Evolutionary conservation across 1,284 basidiomycete species (phyloP).

Genomic region (Ganoderma multipileum): DNA sequence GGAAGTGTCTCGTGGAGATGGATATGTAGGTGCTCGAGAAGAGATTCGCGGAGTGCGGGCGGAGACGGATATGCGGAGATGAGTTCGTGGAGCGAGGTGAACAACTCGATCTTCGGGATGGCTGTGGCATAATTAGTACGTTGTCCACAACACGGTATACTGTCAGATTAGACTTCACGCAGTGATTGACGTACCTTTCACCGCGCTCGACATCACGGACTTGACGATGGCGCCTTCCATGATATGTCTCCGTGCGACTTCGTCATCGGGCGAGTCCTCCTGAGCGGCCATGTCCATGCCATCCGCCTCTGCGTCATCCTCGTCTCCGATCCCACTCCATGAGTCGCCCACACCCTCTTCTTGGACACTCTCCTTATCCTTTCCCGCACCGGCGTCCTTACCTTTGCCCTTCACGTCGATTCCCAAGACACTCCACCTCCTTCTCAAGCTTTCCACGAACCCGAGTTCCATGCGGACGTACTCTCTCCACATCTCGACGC

Average conservation of each 20-base stretch:
- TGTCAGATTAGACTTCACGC: constrained; percentile 7
- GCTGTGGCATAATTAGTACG: constrained; percentile 47
- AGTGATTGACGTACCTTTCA: constrained; percentile 56
- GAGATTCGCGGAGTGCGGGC: constrained; percentile 48
- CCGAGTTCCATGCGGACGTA: constrained; percentile 93
- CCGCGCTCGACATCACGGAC: constrained; percentile 69
- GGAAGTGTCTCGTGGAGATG: constrained; percentile 54
- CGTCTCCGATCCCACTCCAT: constrained; percentile 37
- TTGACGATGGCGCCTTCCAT: constrained; percentile 77
- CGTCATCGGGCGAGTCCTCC: constrained; percentile 49
- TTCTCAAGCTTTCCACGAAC: constrained; percentile 84
- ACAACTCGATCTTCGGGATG: constrained; percentile 63
- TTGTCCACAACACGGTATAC: neutral
- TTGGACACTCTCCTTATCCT: constrained; percentile 30
- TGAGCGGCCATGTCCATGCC: constrained; percentile 55
- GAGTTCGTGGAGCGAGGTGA: constrained; percentile 59
- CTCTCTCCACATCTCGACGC: constrained; percentile 82
- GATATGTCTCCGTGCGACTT: constrained; percentile 63
- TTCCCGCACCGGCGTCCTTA: constrained; percentile 32
- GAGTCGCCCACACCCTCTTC: constrained; percentile 27
- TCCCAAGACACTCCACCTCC: constrained; percentile 84
- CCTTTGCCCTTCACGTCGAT: constrained; percentile 48
- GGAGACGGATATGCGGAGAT: constrained; percentile 64
- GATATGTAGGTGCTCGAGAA: constrained; percentile 64
- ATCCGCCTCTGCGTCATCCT: constrained; percentile 43